Evolutionary conservation across 768 basidiomycete genomes (phyloP).

Genomic region (Mycena floridula): DNA sequence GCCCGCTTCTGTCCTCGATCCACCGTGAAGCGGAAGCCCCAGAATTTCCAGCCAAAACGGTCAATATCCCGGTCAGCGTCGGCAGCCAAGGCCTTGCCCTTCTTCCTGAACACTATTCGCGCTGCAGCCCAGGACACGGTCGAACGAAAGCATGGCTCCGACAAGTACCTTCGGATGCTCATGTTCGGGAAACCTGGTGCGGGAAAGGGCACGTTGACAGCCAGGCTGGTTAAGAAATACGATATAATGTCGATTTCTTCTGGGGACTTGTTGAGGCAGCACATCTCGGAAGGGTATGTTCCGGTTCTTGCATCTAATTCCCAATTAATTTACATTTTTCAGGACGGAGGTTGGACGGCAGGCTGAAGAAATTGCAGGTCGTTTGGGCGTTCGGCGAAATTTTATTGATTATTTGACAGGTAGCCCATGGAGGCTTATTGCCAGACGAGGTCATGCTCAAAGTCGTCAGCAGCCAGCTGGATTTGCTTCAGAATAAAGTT

Average conservation of each 20-base stretch:
- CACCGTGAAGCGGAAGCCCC: too few species aligned
- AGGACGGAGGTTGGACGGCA: constrained; percentile 67
- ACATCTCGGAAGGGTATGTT: constrained; percentile 62
- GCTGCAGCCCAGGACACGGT: constrained; percentile 18
- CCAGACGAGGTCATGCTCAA: constrained; percentile 78
- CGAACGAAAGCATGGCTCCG: constrained; percentile 25
- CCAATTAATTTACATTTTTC: background rate
- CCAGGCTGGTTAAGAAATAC: constrained; percentile 73
- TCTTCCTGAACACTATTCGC: constrained; percentile 40
- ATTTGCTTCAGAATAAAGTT: constrained; percentile 61
- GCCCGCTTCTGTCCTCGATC: too few species aligned
- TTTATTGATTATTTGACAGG: too few species aligned
- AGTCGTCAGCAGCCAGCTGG: constrained; percentile 69
- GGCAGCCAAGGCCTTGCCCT: constrained; percentile 39
- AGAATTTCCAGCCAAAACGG: too few species aligned
- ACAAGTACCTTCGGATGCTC: constrained; percentile 52
- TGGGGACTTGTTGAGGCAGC: constrained; percentile 80
- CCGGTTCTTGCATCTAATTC: background rate
- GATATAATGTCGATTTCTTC: constrained; percentile 74
- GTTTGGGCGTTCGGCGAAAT: too few species aligned
- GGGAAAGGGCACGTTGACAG: constrained; percentile 80
- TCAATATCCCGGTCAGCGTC: too few species aligned
- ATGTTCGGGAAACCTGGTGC: constrained; percentile 81
- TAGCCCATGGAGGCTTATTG: constrained; percentile 71
- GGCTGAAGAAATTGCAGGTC: constrained; percentile 74